Percentiles rank a stretch among this genome's conserved stretches.
These are phyloP conservation scores for Periconia digitata DNA, from an alignment of 2,329 filamentous ascomycete genomes.

Conservation along the genomic window DNA sequence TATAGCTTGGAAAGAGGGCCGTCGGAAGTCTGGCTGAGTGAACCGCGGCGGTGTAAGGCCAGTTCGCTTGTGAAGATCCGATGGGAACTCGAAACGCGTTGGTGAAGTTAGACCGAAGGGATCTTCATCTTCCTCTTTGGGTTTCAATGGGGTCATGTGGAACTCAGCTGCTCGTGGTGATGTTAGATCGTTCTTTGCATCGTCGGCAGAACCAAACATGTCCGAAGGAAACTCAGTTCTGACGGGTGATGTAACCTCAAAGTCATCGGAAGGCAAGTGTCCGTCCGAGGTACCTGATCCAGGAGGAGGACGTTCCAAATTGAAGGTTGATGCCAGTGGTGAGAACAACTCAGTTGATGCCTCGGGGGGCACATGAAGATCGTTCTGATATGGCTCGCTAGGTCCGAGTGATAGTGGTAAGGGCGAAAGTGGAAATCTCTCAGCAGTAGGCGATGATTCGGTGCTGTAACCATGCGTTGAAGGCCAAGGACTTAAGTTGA, in stretches of 20 bases:
- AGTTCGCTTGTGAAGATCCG: constrained; percentile 22
- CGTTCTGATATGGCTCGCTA: constrained; percentile 22
- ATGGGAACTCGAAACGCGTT: constrained; percentile 43
- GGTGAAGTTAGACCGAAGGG: constrained; percentile 43
- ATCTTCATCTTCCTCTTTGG: constrained; percentile 35
- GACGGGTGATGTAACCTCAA: constrained; percentile 42
- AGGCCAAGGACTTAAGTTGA: constrained; percentile 33
- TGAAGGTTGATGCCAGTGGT: constrained; percentile 21
- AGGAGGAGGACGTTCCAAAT: constrained; percentile 6
- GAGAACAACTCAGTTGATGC: constrained; percentile 22
- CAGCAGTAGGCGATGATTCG: constrained; percentile 11
- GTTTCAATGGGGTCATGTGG: constrained; percentile 41
- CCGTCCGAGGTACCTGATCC: not conserved
- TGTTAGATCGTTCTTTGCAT: constrained; percentile 38
- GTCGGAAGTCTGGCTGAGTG: constrained; percentile 26
- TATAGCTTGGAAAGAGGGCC: constrained; percentile 41
- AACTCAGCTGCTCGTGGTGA: constrained; percentile 40
- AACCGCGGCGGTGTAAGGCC: constrained; percentile 18
- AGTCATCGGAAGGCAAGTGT: constrained; percentile 6
- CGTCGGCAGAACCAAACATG: constrained; percentile 24
- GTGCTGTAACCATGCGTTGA: constrained; percentile 24
- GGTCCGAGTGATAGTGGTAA: constrained; percentile 29
- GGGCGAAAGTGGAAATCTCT: constrained; percentile 12
- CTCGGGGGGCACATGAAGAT: constrained; percentile 8
- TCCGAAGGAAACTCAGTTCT: constrained; percentile 40